Percentiles rank a stretch among this genome's conserved stretches.
Conservation (phyloP, 2,329 filamentous ascomycete species). For the Neopestalotiopsis sp. region DNA sequence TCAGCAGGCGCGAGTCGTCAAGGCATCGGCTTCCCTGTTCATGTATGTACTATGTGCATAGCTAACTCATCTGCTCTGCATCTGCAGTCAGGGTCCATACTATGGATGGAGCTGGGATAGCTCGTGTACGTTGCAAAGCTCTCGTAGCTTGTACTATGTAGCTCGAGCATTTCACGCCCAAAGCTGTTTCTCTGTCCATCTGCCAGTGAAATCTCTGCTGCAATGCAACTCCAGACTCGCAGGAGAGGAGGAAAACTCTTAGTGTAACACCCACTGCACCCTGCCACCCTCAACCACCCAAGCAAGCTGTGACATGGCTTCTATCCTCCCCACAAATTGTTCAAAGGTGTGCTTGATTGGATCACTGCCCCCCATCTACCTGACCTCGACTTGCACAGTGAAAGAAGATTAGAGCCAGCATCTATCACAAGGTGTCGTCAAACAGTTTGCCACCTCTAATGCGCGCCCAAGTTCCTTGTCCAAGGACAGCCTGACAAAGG, state of each 20-base stretch:
- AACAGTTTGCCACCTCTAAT: constrained; percentile 1
- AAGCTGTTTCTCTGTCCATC: no score
- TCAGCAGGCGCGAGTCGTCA: background rate
- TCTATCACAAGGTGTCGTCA: background rate
- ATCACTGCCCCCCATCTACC: background rate
- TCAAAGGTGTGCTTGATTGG: background rate
- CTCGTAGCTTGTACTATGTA: no score
- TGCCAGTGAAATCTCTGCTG: no score
- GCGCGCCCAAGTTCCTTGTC: background rate
- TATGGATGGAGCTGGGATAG: background rate
- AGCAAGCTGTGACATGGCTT: background rate
- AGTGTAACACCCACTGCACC: no score
- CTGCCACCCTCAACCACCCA: no score
- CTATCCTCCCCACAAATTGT: background rate
- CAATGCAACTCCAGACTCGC: no score
- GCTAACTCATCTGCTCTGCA: no score
- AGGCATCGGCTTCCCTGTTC: background rate
- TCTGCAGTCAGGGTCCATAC: background rate
- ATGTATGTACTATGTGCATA: background rate
- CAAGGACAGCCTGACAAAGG: background rate
- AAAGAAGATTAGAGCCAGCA: background rate
- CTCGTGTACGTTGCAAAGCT: background rate
- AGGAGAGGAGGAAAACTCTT: no score
- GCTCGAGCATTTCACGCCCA: no score
- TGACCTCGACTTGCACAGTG: background rate